These are phyloP conservation scores for Rhododendron mucronatum DNA, from an alignment of 148 eudicot species.

Conservation along the genomic window DNA sequence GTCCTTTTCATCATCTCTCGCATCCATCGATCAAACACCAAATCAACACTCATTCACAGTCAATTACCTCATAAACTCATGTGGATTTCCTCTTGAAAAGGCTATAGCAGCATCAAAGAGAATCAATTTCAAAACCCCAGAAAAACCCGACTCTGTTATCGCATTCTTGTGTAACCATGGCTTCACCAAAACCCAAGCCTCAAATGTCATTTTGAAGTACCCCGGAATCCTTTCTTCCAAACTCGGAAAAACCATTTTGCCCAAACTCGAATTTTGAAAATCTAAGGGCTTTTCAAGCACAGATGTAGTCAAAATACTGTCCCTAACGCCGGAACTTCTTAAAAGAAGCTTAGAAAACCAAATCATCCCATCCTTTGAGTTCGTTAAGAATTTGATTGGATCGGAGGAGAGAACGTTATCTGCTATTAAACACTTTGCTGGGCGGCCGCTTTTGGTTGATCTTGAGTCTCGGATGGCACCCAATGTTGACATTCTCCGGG, in stretches of 20 bases:
- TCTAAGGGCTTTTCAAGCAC: slow-evolving; percentile 4
- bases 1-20: background rate
- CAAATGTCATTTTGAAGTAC: background rate
- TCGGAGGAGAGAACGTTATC: background rate
- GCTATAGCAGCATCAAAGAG: background rate
- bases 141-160: background rate
- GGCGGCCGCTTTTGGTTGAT: no score
- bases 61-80: background rate
- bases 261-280: background rate
- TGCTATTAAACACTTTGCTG: background rate
- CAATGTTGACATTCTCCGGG: no score
- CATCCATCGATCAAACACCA: no score
- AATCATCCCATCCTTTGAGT: background rate
- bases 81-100: slow-evolving; percentile 4
- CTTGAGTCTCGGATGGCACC: no score
- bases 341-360: slow-evolving; percentile 2
- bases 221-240: background rate
- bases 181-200: slow-evolving; percentile 6
- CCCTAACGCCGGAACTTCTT: background rate
- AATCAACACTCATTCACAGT: no score
- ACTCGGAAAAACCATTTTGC: slow-evolving; percentile 15
- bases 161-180: slow-evolving; percentile 8
- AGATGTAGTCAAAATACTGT: background rate
- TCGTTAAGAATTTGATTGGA: background rate
- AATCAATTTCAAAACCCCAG: background rate